phyloP scores from a whole-genome alignment of 2,329 filamentous ascomycete species.

The Trichoderma sp. region DNA sequence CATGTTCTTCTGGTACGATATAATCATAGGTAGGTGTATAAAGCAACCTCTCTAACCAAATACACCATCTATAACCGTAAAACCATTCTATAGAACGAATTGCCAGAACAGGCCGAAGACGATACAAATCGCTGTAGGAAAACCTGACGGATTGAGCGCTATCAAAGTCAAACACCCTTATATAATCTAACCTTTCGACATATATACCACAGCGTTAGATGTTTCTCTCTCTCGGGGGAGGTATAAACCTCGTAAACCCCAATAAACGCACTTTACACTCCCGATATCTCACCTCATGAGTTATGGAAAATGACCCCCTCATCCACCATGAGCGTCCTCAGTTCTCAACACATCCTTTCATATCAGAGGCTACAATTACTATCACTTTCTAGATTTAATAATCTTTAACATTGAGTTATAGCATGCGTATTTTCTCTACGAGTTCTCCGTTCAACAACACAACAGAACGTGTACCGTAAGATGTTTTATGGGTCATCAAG shows the following conservation, averaged over 20 bases:
- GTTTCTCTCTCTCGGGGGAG: background rate
- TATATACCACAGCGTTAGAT: background rate
- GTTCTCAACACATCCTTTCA: background rate
- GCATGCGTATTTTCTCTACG: background rate
- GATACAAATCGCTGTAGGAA: background rate
- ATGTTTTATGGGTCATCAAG: background rate
- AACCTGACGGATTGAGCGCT: background rate
- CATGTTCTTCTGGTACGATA: background rate
- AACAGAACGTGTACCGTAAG: background rate
- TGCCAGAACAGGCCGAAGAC: background rate
- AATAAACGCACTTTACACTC: background rate
- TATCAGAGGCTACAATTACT: background rate
- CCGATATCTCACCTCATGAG: background rate
- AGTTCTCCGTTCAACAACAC: no score
- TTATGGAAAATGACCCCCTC: background rate
- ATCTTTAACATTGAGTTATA: background rate
- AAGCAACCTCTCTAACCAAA: background rate
- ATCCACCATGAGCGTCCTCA: background rate
- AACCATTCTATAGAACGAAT: background rate
- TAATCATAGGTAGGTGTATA: no score
- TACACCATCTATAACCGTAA: background rate
- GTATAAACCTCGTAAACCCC: background rate
- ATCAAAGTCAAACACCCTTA: background rate
- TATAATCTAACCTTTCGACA: background rate
- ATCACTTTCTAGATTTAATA: background rate